A percentile compares a stretch with the other conserved stretches of the same genome.
Evolutionary conservation across 2,329 filamentous ascomycete genomes (phyloP).

Genomic region (Pseudohalonectria lignicola): DNA sequence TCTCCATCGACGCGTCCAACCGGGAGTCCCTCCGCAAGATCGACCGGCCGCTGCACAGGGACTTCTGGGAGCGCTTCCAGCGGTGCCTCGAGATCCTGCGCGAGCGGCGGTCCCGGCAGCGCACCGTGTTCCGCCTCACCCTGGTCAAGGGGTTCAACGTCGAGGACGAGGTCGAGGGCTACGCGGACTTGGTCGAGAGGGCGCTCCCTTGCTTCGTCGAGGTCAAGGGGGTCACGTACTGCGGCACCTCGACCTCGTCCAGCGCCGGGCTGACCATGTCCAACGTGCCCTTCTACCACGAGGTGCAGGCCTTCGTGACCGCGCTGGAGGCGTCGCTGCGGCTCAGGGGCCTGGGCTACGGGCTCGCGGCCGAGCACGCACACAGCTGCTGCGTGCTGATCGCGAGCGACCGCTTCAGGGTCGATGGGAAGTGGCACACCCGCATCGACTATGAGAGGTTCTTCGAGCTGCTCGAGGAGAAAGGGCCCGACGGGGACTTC

Average conservation of each 20-base stretch:
- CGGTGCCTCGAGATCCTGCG: conserved; percentile 82
- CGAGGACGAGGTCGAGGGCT: conserved; percentile 83
- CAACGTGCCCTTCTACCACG: conserved; percentile 93
- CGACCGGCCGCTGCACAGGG: conserved; percentile 82
- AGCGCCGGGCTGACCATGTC: conserved; percentile 89
- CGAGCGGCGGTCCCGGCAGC: conserved; percentile 71
- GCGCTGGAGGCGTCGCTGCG: conserved; percentile 60
- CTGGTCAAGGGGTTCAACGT: conserved; percentile 98
- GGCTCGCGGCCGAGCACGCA: conserved; percentile 88
- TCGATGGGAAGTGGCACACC: conserved; percentile 77
- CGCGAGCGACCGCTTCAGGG: conserved; percentile 69
- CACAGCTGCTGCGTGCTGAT: conserved; percentile 90
- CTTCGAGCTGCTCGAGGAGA: conserved; percentile 70
- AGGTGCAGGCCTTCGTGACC: conserved; percentile 73
- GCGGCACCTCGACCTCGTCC: conserved; percentile 76
- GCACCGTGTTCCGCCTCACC: conserved; percentile 89
- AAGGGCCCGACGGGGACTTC: conserved; percentile 57
- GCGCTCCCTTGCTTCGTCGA: conserved; percentile 88
- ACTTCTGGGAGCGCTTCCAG: conserved; percentile 96
- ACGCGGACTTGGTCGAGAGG: conserved; percentile 77
- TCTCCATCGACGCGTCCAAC: conserved; percentile 91
- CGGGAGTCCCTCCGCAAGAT: conserved; percentile 78
- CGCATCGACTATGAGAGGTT: conserved; percentile 84
- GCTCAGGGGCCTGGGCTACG: conserved; percentile 65
- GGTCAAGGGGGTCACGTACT: conserved; percentile 95